phyloP scores from a whole-genome alignment of 1,139 yeast genomes.

The Sugiyamaella grinbergsii region DNA sequence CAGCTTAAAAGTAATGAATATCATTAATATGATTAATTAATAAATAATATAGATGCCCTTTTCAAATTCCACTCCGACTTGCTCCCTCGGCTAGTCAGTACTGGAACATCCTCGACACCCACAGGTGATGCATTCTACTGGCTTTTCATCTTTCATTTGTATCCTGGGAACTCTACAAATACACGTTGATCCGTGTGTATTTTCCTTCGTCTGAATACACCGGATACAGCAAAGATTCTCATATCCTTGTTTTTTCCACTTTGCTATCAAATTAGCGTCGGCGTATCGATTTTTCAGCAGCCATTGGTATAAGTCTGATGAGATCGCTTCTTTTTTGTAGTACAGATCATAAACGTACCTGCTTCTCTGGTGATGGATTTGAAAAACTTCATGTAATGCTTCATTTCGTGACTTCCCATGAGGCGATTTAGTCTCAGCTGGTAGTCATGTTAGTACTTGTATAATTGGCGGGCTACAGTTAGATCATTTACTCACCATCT shows the following conservation, averaged over 20 bases:
- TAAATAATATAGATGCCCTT: background rate
- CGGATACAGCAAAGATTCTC: conserved; percentile 82
- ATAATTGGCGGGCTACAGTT: no score
- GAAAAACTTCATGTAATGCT: conserved; percentile 72
- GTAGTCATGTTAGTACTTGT: conserved; percentile 12
- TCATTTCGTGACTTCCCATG: conserved; percentile 49
- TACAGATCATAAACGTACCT: conserved; percentile 74
- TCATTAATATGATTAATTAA: conserved; percentile 12
- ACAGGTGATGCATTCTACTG: conserved; percentile 74
- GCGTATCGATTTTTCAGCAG: conserved; percentile 65
- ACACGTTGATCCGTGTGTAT: conserved; percentile 68
- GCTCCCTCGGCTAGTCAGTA: conserved; percentile 51
- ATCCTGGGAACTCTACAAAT: conserved; percentile 83
- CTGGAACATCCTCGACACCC: conserved; percentile 91
- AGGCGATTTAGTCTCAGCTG: conserved; percentile 35
- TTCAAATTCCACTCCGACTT: no score
- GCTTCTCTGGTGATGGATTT: conserved; percentile 72
- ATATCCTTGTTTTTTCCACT: conserved; percentile 91
- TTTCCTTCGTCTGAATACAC: conserved; percentile 71
- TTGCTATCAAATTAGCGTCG: conserved; percentile 74
- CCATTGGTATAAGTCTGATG: conserved; percentile 75
- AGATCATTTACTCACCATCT: conserved; percentile 56
- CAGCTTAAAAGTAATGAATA: no score
- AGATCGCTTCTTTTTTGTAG: conserved; percentile 68
- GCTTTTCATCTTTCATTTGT: conserved; percentile 40